Evolutionary conservation across 1,284 basidiomycete genomes (phyloP), one percentile per base, ranked within the genome.

Genomic region (Ustilago hordei): DNA sequence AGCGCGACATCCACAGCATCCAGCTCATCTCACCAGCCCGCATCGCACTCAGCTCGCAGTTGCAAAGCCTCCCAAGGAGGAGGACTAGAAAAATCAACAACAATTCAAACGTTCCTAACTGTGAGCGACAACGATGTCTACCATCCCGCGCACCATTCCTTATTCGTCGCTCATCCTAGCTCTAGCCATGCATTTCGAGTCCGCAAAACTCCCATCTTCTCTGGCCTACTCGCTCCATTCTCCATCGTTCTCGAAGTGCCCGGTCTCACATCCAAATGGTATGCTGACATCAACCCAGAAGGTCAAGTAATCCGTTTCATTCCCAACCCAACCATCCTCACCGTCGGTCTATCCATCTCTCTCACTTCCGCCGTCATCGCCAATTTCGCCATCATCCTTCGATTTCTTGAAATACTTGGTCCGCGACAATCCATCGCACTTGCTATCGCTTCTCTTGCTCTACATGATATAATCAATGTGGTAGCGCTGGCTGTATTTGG

Each of bases 171-270:
- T 13, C 43, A 65, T 35, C 32, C 11, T 7, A 59, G 65, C 19
- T 17, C 55, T 0, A 41, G 11, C 7, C 70, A 64, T 12, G 58
- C 35, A 13, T 68, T 56, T 48, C 57, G 63, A 8, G 75, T 73
- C n/a, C 78, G 78, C 47, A 73, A 69, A 39, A 83, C 80, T n/a
- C 81, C 81, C 23, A 76, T 83, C 55, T 66, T 83, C 23, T 90
- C 91, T 9, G 93, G 92, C 8, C 87, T 92, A 17, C 81, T 91
- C 38, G 90, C 93, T 19, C 93, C 93, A 0, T 93, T 94, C 80
- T 89, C 90, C 15, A 93, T 95, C 67, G 88, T 95, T 19, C 88
- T 95, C 34, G 92, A 93, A 59, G 65, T 81, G 11, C 73, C 71
- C 6, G 78, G 80, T 17, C 50, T 81, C 34, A 81, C 80, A 1